Evolutionary conservation across 73 alveolate genomes (phyloP).

Genomic region (Durusdinium trenchii): DNA sequence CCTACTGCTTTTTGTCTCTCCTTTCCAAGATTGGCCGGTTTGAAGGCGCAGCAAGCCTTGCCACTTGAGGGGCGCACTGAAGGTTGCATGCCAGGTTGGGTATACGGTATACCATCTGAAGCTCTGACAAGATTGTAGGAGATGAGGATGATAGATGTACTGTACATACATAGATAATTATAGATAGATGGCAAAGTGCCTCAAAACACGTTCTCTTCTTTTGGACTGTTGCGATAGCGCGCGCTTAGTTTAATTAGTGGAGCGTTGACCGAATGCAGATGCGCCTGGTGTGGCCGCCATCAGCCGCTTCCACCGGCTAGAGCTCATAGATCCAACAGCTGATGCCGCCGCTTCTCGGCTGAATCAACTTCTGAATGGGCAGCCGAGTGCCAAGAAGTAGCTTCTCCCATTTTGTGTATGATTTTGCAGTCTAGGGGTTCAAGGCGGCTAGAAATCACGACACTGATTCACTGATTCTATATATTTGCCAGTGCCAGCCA

Average conservation of each 20-base stretch:
- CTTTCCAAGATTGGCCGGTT: background rate
- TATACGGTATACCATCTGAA: background rate
- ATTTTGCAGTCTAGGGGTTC: background rate
- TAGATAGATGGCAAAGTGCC: no score
- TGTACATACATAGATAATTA: no score
- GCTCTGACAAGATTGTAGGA: no score
- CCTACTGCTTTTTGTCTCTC: background rate
- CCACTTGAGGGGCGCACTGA: constrained; percentile 54
- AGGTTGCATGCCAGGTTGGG: constrained; percentile 90
- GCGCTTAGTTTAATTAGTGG: background rate
- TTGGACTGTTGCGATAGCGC: background rate
- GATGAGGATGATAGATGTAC: no score
- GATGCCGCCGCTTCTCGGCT: constrained; percentile 38
- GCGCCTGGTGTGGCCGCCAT: constrained; percentile 63
- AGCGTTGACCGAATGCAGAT: background rate
- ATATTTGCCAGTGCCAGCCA: no score
- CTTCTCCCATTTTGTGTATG: background rate
- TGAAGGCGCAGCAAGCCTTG: constrained; percentile 19
- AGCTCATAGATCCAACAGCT: constrained; percentile 86
- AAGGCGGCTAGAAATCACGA: no score
- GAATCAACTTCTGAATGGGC: background rate
- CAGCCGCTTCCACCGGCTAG: constrained; percentile 92
- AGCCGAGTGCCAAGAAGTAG: background rate
- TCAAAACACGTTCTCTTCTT: no score
- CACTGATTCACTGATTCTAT: no score